These are phyloP conservation scores for Xylariaceae sp. DNA, from an alignment of 2,329 filamentous ascomycete genomes.

Conservation along the genomic window DNA sequence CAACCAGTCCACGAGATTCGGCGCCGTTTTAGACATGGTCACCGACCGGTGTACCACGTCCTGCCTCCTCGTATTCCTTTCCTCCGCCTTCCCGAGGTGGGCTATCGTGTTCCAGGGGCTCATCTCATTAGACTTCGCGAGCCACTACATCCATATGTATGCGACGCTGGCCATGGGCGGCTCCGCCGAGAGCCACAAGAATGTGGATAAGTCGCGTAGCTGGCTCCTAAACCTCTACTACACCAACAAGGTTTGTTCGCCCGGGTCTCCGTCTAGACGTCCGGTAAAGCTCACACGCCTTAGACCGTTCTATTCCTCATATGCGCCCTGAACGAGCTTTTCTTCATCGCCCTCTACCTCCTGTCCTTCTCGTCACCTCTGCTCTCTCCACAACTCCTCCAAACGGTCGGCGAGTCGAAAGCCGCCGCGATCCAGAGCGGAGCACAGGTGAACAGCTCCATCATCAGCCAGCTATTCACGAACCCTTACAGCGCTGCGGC, in stretches of 20 bases:
- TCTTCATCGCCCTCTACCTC: constrained; percentile 97
- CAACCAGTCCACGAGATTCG: constrained; percentile 91
- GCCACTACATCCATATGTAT: constrained; percentile 99
- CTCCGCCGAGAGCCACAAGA: constrained; percentile 81
- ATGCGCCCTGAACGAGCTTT: constrained; percentile 88
- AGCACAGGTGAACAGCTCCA: constrained; percentile 64
- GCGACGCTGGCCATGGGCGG: constrained; percentile 86
- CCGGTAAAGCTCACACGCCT: constrained; percentile 16
- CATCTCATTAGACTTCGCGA: constrained; percentile 88
- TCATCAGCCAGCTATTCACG: constrained; percentile 72
- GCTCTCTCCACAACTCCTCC: constrained; percentile 78
- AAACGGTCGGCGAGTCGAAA: constrained; percentile 52
- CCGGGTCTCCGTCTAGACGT: background rate
- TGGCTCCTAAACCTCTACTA: constrained; percentile 94
- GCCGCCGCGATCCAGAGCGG: constrained; percentile 57
- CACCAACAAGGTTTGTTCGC: constrained; percentile 75
- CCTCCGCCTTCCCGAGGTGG: constrained; percentile 91
- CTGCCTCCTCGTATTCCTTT: constrained; percentile 90
- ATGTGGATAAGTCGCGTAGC: constrained; percentile 80
- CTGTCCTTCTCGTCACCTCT: constrained; percentile 92
- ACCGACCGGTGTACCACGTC: constrained; percentile 96
- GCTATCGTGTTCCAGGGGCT: constrained; percentile 90
- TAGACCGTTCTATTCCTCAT: constrained; percentile 87
- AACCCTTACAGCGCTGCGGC: constrained; percentile 90
- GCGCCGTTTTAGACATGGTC: constrained; percentile 97